Evolutionary conservation across 2,329 filamentous ascomycete species (phyloP).

Genomic region (Aspergillus transmontanensis): DNA sequence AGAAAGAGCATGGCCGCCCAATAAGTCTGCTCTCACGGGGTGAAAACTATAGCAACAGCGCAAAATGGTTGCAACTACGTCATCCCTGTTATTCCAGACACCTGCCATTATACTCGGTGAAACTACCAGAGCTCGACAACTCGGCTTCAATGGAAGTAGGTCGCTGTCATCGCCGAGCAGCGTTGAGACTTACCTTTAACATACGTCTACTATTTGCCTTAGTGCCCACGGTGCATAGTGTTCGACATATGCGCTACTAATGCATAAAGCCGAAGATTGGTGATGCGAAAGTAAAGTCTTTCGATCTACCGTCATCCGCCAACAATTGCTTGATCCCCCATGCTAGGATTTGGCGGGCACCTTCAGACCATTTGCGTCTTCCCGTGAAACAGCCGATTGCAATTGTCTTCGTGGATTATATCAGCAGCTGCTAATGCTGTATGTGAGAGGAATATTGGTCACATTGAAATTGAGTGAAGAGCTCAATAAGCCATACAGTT

Average conservation of each 20-base stretch:
- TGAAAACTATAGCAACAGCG: neutral
- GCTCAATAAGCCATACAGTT: conserved; percentile 17
- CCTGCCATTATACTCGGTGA: neutral
- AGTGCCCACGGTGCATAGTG: neutral
- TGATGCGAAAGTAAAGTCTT: neutral
- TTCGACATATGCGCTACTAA: neutral
- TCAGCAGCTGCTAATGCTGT: neutral
- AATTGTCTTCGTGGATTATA: neutral
- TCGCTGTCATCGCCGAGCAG: neutral
- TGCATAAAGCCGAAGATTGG: neutral
- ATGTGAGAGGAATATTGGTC: conserved; percentile 5
- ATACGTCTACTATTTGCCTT: neutral
- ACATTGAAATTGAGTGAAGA: conserved; percentile 27
- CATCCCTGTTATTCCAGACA: neutral
- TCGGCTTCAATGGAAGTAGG: neutral
- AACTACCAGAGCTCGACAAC: neutral
- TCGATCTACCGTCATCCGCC: neutral
- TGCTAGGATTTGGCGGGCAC: neutral
- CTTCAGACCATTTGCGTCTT: neutral
- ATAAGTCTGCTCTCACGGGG: conserved; percentile 19
- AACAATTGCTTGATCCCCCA: neutral
- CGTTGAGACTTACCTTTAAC: neutral
- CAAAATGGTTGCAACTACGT: neutral
- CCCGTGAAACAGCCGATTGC: neutral
- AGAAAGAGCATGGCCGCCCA: conserved; percentile 70